A percentile compares a stretch with the other conserved stretches of the same genome.
phyloP scores from a whole-genome alignment of 768 basidiomycete genomes.

The Lactarius indigo region DNA sequence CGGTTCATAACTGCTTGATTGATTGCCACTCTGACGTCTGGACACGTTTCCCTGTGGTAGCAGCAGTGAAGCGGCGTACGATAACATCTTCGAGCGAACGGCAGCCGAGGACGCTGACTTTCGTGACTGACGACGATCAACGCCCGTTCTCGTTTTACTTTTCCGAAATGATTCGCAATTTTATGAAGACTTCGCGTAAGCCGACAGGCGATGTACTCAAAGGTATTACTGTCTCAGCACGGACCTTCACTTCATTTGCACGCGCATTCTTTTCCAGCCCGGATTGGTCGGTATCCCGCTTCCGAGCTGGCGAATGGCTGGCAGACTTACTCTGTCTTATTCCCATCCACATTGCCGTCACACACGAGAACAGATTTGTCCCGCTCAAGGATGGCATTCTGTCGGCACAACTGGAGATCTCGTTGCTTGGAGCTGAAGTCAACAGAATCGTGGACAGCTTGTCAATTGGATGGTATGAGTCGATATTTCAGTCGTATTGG shows the following conservation, averaged over 20 bases:
- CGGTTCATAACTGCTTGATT: constrained; percentile 37
- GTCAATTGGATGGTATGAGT: constrained; percentile 64
- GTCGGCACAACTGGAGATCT: constrained; percentile 47
- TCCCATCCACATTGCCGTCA: constrained; percentile 48
- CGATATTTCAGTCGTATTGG: constrained; percentile 61
- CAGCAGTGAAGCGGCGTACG: not conserved
- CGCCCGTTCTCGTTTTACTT: constrained; percentile 42
- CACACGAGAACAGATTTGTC: constrained; percentile 56
- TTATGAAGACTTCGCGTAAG: constrained; percentile 49
- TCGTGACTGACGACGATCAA: constrained; percentile 24
- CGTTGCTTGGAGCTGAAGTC: constrained; percentile 58
- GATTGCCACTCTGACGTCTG: not conserved
- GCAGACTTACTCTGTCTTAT: not conserved
- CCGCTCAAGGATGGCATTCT: constrained; percentile 58
- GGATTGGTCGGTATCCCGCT: constrained; percentile 28
- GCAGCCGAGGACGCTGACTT: constrained; percentile 32
- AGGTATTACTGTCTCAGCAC: constrained; percentile 34
- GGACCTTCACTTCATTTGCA: constrained; percentile 31
- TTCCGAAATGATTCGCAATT: constrained; percentile 39
- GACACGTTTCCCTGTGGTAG: not conserved
- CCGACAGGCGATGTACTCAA: constrained; percentile 45
- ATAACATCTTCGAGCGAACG: constrained; percentile 27
- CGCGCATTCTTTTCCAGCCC: not conserved
- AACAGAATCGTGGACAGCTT: constrained; percentile 53
- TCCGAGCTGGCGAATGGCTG: not conserved